phyloP scores from a whole-genome alignment of 495 filamentous ascomycete species.

The Lepraria neglecta region DNA sequence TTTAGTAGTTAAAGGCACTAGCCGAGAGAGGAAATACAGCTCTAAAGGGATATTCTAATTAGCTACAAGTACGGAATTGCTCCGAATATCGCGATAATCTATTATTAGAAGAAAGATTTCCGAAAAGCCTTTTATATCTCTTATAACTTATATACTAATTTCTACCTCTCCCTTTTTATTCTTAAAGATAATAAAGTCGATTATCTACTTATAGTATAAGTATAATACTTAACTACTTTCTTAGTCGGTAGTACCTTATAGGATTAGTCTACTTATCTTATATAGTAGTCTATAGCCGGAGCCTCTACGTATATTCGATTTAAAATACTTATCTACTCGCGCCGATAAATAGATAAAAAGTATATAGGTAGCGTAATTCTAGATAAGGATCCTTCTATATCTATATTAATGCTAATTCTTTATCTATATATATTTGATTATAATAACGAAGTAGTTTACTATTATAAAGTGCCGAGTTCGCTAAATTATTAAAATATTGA shows the following conservation, averaged over 20 bases:
- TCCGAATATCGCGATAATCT: too few relatives aligned
- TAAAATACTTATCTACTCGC: conserved; percentile 15
- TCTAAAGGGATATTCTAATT: too few relatives aligned
- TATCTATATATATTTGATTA: conserved; percentile 22
- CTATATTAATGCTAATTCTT: conserved; percentile 3
- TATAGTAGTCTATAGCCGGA: conserved; percentile 12
- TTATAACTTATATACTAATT: conserved; percentile 21
- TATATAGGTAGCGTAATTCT: neutral
- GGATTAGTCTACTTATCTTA: neutral
- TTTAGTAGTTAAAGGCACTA: too few relatives aligned
- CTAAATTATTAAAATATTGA: too few relatives aligned
- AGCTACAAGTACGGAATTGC: too few relatives aligned
- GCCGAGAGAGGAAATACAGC: too few relatives aligned
- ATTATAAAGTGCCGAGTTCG: conserved; percentile 9
- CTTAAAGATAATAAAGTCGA: conserved; percentile 22
- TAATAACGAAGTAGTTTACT: conserved; percentile 21
- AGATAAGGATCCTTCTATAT: neutral
- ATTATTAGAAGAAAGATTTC: too few relatives aligned
- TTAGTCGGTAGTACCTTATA: too few relatives aligned
- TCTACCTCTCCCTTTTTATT: conserved; percentile 23
- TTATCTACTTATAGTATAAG: conserved; percentile 17
- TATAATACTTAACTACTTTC: neutral
- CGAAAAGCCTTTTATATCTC: conserved; percentile 22
- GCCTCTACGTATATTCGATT: conserved; percentile 8
- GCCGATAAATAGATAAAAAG: conserved; percentile 24